Evolutionary conservation across 352 stramenopile genomes (phyloP).

Genomic region (Pythium graminicola): DNA sequence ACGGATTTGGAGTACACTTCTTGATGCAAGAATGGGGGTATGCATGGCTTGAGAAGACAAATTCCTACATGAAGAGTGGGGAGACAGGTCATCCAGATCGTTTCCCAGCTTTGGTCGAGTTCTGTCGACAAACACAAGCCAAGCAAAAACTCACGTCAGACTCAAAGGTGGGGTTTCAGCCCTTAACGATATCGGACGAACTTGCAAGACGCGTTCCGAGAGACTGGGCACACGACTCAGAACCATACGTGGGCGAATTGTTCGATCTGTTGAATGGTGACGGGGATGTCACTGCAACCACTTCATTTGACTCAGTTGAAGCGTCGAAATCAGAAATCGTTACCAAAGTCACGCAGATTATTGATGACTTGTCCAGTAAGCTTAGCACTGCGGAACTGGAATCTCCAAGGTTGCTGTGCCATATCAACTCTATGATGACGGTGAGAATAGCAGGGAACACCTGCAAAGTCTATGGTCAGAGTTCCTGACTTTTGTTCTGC

Average conservation of each 20-base stretch:
- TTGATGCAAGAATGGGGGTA: conserved; percentile 21
- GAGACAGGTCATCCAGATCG: conserved; percentile 7
- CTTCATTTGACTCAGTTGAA: neutral
- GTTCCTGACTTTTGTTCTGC: neutral
- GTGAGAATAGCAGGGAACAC: conserved; percentile 32
- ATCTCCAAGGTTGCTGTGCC: conserved; percentile 16
- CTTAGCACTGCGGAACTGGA: conserved; percentile 27
- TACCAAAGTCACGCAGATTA: conserved; percentile 26
- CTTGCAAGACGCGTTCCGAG: neutral
- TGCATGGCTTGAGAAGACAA: conserved; percentile 4
- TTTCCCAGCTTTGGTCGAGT: conserved; percentile 12
- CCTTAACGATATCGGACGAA: conserved; percentile 4
- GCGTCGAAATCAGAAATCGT: conserved; percentile 1
- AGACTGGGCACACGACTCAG: neutral
- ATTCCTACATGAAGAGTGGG: neutral
- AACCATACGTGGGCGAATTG: neutral
- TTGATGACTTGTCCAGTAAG: conserved; percentile 36
- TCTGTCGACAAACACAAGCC: conserved; percentile 1
- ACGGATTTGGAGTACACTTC: conserved; percentile 26
- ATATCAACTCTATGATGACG: conserved; percentile 18
- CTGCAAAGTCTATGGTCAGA: neutral
- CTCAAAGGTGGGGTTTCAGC: conserved; percentile 2
- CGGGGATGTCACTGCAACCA: neutral
- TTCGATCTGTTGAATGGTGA: neutral
- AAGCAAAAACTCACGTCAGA: neutral